Conservation (phyloP, 441 rosid species). For the Gossypium lobatum region DNA sequence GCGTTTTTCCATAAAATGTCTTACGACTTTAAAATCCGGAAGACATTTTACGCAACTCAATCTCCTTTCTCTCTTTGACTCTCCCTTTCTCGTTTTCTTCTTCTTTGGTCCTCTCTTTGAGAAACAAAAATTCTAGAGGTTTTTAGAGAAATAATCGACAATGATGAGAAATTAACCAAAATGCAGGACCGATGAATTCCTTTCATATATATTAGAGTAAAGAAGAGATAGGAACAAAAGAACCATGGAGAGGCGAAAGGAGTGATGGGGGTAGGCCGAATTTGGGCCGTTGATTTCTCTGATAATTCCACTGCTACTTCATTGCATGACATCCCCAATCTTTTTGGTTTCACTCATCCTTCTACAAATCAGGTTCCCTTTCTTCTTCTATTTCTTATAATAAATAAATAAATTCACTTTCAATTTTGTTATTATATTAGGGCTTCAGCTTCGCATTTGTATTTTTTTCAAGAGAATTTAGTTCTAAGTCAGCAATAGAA, state of each 20-base stretch:
- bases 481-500: background rate
- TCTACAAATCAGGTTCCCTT: background rate
- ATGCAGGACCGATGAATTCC: background rate
- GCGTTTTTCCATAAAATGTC: background rate
- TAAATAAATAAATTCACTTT: background rate
- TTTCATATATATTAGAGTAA: background rate
- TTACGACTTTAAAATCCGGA: background rate
- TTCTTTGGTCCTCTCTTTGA: background rate
- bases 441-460: background rate
- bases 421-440: background rate
- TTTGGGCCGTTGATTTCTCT: background rate
- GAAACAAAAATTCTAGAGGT: background rate
- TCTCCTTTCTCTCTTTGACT: background rate
- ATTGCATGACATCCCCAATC: background rate
- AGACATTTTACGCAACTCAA: background rate
- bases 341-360: background rate
- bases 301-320: background rate
- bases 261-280: background rate
- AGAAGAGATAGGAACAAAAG: background rate
- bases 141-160: background rate
- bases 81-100: background rate
- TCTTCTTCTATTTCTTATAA: background rate
- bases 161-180: background rate
- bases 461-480: background rate
- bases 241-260: background rate